Percentiles rank a stretch among this genome's conserved stretches.
Conservation (phyloP, 1,284 basidiomycete species). For the Apiotrichum domesticum region DNA sequence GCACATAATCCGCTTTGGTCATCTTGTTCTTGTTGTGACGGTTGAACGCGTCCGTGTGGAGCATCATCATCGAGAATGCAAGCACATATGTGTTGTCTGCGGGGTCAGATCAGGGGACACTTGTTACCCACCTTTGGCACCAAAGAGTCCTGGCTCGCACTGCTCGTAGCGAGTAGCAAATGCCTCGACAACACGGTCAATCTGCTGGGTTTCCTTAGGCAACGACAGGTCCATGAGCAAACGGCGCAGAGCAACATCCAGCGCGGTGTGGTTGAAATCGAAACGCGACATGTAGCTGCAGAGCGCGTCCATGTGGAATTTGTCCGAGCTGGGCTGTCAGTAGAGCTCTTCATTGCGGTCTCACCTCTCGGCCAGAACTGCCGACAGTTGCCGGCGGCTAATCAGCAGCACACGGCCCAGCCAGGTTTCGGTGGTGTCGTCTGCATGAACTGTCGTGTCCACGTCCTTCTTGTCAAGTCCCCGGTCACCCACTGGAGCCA, state of each 20-base stretch:
- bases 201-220: conserved; percentile 95
- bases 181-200: conserved; percentile 93
- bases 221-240: conserved; percentile 86
- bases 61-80: conserved; percentile 97
- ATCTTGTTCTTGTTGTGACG: conserved; percentile 96
- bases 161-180: conserved; percentile 79
- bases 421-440: conserved; percentile 66
- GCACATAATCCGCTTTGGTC: conserved; percentile 87
- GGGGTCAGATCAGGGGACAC: conserved; percentile 1
- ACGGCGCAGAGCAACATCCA: conserved; percentile 87
- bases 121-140: conserved; percentile 58
- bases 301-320: conserved; percentile 67
- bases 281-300: conserved; percentile 69
- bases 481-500: background rate
- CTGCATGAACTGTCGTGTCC: conserved; percentile 20
- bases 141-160: conserved; percentile 79
- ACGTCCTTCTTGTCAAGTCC: conserved; percentile 2
- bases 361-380: conserved; percentile 73
- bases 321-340: conserved; percentile 55
- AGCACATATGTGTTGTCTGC: conserved; percentile 92
- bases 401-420: conserved; percentile 60
- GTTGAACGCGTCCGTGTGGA: conserved; percentile 98
- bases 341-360: conserved; percentile 13
- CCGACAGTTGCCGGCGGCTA: conserved; percentile 68
- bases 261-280: conserved; percentile 67